Base-by-base conservation (phyloP, 345 rosid species). In the Kernera saxatilis region DNA sequence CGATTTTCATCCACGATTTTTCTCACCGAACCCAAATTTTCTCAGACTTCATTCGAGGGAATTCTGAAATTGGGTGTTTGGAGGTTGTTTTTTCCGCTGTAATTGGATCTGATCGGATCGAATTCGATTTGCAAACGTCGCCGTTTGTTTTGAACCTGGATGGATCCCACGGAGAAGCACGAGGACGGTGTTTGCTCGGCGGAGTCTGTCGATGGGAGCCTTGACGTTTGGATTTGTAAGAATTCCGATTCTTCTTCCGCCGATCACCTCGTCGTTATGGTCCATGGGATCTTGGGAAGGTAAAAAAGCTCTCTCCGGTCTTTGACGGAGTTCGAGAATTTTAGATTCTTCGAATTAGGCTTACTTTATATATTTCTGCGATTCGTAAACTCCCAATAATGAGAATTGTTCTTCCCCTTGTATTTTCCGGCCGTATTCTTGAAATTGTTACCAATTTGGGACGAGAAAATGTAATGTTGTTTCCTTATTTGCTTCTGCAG, bases 281-380 rank as follows among this genome's bases (percentile, higher is more conserved):
- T 90, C 77, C 94, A 95, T 69, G 99, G 98, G 8, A 95, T 95
- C 57, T 85, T 92, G n/a, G 99, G 99, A 71, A 88, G 97, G 98
- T 90, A 27, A 57, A 10, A 19, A 23, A 50, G 4, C 21, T 52
- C 45, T 37, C 29, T 21, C n/a, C 0, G 27, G 27, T 56, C 17
- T 36, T 39, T 22, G 2, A 7, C 21, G 27, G 13, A 44, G 49
- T 18, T 39, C 6, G 36, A 17, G 43, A 57, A 18, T 36, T 21
- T 36, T 11, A n/a, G 14, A 13, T 27, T 67, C 8, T 18, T 14
- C 15, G 5, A 18, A 18, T 17, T 55, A 33, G 9, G 15, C 3
- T 15, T n/a, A n/a, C n/a, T n/a, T n/a, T n/a, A n/a, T n/a, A n/a
- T n/a, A 25, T 26, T 44, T 62, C 29, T 35, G 17, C 27, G 11